Percentiles rank a stretch among this genome's conserved stretches.
Conservation (phyloP, 225 moss, liverwort and hornwort genomes). For the Asterella californica region DNA sequence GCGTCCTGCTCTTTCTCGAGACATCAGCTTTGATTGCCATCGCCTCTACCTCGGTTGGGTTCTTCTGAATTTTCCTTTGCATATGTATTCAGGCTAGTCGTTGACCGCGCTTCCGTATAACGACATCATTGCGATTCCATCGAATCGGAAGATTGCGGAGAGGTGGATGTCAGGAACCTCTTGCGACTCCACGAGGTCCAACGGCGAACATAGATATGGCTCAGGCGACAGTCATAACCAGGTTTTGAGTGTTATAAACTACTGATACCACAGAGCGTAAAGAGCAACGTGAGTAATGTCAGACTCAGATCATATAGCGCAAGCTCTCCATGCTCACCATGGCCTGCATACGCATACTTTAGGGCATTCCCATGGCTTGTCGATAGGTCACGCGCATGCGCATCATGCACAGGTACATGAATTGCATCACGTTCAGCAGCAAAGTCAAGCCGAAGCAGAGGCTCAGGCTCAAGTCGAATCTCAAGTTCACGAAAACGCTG, state of each 20-base stretch:
- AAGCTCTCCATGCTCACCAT: conserved; percentile 64
- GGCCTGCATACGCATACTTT: conserved; percentile 56
- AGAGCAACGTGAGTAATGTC: conserved; percentile 73
- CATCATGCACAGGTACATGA: conserved; percentile 62
- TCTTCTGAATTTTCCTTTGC: too few species aligned
- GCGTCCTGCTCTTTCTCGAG: too few species aligned
- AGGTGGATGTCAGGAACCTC: not conserved
- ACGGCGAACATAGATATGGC: not conserved
- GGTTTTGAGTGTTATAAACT: not conserved
- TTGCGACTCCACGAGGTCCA: not conserved
- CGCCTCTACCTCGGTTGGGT: too few species aligned
- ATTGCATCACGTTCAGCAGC: conserved; percentile 54
- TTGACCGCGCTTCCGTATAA: too few species aligned
- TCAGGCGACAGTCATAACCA: conserved; percentile 9
- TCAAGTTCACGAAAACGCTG: conserved; percentile 50
- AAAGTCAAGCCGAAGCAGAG: conserved; percentile 42
- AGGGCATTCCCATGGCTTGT: conserved; percentile 57
- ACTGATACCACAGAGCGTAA: conserved; percentile 11
- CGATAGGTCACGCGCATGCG: conserved; percentile 49
- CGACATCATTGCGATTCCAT: too few species aligned
- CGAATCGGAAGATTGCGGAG: too few species aligned
- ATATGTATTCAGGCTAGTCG: too few species aligned
- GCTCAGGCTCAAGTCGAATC: conserved; percentile 47
- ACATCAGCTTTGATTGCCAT: too few species aligned
- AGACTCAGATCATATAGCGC: conserved; percentile 73